Base-by-base conservation (phyloP, 139 green algal genomes). In the Pleodorina starrii region DNA sequence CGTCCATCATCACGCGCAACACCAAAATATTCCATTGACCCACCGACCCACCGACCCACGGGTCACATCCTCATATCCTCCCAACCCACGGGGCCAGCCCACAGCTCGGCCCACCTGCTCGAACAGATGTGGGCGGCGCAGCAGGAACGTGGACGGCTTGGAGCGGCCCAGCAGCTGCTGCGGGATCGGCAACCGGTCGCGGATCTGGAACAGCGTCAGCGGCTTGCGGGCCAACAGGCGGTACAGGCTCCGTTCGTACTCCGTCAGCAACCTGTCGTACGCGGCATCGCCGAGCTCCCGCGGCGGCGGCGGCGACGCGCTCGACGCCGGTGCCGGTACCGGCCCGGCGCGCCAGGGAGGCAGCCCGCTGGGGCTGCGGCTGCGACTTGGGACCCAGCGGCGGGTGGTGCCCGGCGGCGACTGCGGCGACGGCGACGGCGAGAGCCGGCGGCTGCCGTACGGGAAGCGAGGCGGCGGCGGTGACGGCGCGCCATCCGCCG, bases 71-170 rank as follows among this genome's bases (percentile, higher is more conserved):
- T n/a, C n/a, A n/a, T n/a, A n/a, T n/a, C n/a, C n/a, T n/a, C n/a
- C n/a, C n/a, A n/a, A n/a, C n/a, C n/a, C n/a, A n/a, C n/a, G n/a
- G n/a, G 50, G 50, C 14, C 50, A 60, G 50, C 50, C 54, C 21
- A 66, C 2, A 25, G 21, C 54, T 9, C 2, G 29, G 21, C 66
- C 25, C 82, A 69, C 83, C 84, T 82, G 84, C 11, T 25, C 1
- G 25, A 83, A 89, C 1, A 89, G 84, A 25, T 89, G 84, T 35
- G 48, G 69, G 6, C 84, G 35, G 32, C 84, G 69, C 50, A 89
- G 84, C 48, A 89, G 69, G 50, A 83, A 89, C 12, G 84, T 89
- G 69, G 84, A 89, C 27, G 84, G 84, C 69, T 73, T 82, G 14
- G 50, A 59, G 5, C 38, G 12, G n/a, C 59, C 84, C 69, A 89